These are phyloP conservation scores for Neopestalotiopsis sp. DNA, from an alignment of 2,329 filamentous ascomycete species.

Conservation along the genomic window DNA sequence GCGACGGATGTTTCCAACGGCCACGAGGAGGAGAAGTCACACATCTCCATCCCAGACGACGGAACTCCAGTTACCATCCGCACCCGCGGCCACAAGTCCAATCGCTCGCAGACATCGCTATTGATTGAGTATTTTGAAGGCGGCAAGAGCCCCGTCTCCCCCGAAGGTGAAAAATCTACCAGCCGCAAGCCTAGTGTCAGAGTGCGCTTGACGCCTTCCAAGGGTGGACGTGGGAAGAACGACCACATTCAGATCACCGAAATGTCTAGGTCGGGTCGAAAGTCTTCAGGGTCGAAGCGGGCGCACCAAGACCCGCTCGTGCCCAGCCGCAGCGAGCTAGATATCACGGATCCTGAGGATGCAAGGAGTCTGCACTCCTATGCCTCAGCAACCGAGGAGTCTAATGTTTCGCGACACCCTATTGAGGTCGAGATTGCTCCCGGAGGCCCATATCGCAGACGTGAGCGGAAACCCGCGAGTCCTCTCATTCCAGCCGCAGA, in stretches of 20 bases:
- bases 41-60: constrained; percentile 83
- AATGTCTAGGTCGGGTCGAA: constrained; percentile 66
- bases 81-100: constrained; percentile 68
- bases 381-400: constrained; percentile 80
- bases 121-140: constrained; percentile 96
- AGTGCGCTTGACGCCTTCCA: constrained; percentile 80
- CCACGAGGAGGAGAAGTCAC: constrained; percentile 68
- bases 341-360: constrained; percentile 61
- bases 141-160: constrained; percentile 61
- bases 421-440: constrained; percentile 89
- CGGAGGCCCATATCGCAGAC: constrained; percentile 53
- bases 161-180: constrained; percentile 55
- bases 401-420: constrained; percentile 76
- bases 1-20: constrained; percentile 68
- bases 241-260: constrained; percentile 90
- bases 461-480: constrained; percentile 64
- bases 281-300: constrained; percentile 60
- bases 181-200: constrained; percentile 82
- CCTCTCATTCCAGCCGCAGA: constrained; percentile 66
- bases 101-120: constrained; percentile 83
- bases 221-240: constrained; percentile 64
- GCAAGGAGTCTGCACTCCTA: constrained; percentile 74
- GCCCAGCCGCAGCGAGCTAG: constrained; percentile 62
- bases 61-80: constrained; percentile 91
- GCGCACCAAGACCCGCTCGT: constrained; percentile 50